These are phyloP conservation scores for Wallemia hederae DNA, from an alignment of 1,284 basidiomycete genomes.

Conservation along the genomic window DNA sequence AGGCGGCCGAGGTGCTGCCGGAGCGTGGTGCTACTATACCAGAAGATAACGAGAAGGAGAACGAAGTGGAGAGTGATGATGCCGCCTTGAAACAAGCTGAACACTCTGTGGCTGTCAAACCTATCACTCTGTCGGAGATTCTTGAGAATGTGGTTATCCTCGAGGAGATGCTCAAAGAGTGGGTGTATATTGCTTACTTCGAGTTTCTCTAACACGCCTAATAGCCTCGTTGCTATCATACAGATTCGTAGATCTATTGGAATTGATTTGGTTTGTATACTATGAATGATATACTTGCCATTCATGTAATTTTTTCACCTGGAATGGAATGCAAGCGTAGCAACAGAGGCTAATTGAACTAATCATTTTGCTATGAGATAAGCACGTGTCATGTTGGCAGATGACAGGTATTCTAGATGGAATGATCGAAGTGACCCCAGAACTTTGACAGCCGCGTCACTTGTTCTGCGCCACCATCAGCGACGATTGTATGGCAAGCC, in stretches of 20 bases:
- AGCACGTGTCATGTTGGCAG: too few species aligned
- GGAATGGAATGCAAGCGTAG: too few species aligned
- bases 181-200: neutral
- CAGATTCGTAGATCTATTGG: slow-evolving; percentile 58
- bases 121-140: slow-evolving; percentile 43
- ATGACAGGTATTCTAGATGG: too few species aligned
- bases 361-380: too few species aligned
- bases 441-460: too few species aligned
- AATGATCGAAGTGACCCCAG: too few species aligned
- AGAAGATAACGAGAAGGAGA: slow-evolving; percentile 11
- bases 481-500: too few species aligned
- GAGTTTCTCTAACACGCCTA: neutral
- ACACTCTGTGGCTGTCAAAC: slow-evolving; percentile 8
- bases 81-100: slow-evolving; percentile 3
- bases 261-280: slow-evolving; percentile 27
- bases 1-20: slow-evolving; percentile 23
- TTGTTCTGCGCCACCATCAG: too few species aligned
- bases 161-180: slow-evolving; percentile 82
- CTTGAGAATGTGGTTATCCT: slow-evolving; percentile 85
- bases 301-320: neutral
- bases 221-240: slow-evolving; percentile 42
- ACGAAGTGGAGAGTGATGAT: slow-evolving; percentile 11
- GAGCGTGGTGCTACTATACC: slow-evolving; percentile 33
- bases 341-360: too few species aligned
- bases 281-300: neutral